Conservation (phyloP, 1,139 yeast genomes). For the Protomyces lactucae-debilis region DNA sequence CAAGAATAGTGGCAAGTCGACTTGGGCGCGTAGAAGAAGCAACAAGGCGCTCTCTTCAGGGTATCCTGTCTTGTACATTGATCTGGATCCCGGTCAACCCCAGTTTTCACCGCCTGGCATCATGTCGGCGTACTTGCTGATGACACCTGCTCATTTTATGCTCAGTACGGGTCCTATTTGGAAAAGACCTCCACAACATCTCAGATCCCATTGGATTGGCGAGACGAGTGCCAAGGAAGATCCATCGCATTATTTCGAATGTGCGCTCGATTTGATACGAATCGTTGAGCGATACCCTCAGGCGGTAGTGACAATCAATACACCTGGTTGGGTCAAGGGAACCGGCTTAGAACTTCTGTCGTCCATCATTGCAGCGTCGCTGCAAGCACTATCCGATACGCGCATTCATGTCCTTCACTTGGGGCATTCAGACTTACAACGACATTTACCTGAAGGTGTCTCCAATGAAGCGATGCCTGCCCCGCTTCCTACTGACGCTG, state of each 20-base stretch:
- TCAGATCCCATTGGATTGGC: slow-evolving; percentile 56
- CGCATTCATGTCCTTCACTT: slow-evolving; percentile 5
- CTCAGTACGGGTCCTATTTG: slow-evolving; percentile 33
- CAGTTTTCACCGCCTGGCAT: slow-evolving; percentile 72
- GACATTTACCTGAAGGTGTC: slow-evolving; percentile 11
- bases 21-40: slow-evolving; percentile 54
- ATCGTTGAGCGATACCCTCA: slow-evolving; percentile 31
- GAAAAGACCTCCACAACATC: background rate
- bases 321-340: slow-evolving; percentile 95
- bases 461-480: background rate
- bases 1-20: slow-evolving; percentile 82
- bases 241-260: slow-evolving; percentile 53
- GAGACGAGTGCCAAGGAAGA: slow-evolving; percentile 66
- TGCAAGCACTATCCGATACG: background rate
- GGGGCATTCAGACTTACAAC: slow-evolving; percentile 27
- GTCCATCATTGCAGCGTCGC: slow-evolving; percentile 43
- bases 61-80: slow-evolving; percentile 49
- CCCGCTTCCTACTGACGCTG: background rate
- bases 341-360: slow-evolving; percentile 65
- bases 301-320: slow-evolving; percentile 56
- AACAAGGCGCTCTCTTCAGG: slow-evolving; percentile 43
- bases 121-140: slow-evolving; percentile 43
- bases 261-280: slow-evolving; percentile 46
- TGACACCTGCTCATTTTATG: background rate
- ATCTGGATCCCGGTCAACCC: slow-evolving; percentile 89